Evolutionary conservation across 2,329 filamentous ascomycete genomes (phyloP).

Genomic region (Penicillium frequentans): DNA sequence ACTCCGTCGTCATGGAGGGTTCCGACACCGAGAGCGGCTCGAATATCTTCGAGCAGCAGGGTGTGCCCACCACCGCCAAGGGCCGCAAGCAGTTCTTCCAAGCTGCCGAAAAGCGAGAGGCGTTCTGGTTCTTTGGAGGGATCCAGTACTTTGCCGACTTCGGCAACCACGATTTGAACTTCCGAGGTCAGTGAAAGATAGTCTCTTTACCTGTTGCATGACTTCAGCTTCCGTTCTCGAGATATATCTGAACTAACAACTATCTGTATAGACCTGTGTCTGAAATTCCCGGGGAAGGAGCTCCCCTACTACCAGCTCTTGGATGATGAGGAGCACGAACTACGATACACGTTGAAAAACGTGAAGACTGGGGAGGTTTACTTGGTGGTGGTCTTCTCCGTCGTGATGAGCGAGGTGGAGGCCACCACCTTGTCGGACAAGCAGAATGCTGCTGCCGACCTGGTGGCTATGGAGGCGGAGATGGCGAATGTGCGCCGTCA

Average conservation of each 20-base stretch:
- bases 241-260: neutral
- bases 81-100: slow-evolving; percentile 64
- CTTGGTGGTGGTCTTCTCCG: slow-evolving; percentile 76
- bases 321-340: slow-evolving; percentile 72
- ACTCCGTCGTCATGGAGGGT: slow-evolving; percentile 63
- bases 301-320: slow-evolving; percentile 41
- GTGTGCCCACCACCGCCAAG: slow-evolving; percentile 55
- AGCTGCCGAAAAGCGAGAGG: slow-evolving; percentile 53
- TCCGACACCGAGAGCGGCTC: slow-evolving; percentile 57
- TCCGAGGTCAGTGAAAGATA: slow-evolving; percentile 57
- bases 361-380: slow-evolving; percentile 71
- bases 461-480: no score
- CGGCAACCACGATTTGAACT: slow-evolving; percentile 90
- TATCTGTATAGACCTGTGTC: slow-evolving; percentile 34
- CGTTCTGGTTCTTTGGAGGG: slow-evolving; percentile 63
- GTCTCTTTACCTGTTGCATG: neutral
- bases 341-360: slow-evolving; percentile 92
- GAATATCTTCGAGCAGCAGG: slow-evolving; percentile 46
- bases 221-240: neutral
- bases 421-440: neutral
- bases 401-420: slow-evolving; percentile 53
- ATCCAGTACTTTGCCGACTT: slow-evolving; percentile 69
- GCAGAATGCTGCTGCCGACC: no score
- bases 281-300: slow-evolving; percentile 39
- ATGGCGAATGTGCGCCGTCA: no score